A percentile compares a stretch with the other conserved stretches of the same genome.
These are phyloP conservation scores for Trichophaea hybrida DNA, from an alignment of 2,329 filamentous ascomycete species.

Conservation along the genomic window DNA sequence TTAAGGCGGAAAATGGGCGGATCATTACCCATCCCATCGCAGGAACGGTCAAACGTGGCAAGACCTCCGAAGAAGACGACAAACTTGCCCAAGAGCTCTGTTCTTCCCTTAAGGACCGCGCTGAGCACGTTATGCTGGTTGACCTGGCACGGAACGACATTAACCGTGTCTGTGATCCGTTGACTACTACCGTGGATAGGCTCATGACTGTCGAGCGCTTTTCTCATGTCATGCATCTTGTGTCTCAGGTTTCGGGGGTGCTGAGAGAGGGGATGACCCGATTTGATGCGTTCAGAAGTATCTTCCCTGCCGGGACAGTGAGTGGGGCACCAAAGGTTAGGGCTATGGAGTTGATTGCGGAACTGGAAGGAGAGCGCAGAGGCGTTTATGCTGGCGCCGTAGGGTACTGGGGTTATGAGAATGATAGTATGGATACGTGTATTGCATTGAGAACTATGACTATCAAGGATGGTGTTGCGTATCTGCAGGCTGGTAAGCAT, in stretches of 20 bases:
- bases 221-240: conserved; percentile 92
- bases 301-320: conserved; percentile 93
- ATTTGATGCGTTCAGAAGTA: conserved; percentile 89
- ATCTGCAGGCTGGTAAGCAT: conserved; percentile 55
- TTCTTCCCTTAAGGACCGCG: conserved; percentile 74
- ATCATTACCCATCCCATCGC: conserved; percentile 96
- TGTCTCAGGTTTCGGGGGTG: conserved; percentile 89
- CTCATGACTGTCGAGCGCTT: conserved; percentile 92
- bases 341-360: conserved; percentile 93
- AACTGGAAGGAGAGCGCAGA: conserved; percentile 84
- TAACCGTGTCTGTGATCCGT: conserved; percentile 85
- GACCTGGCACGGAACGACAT: conserved; percentile 93
- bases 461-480: conserved; percentile 78
- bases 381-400: conserved; percentile 93
- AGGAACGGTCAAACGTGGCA: conserved; percentile 80
- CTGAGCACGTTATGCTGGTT: conserved; percentile 95
- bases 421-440: conserved; percentile 45
- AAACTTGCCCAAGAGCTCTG: conserved; percentile 61
- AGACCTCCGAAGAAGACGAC: conserved; percentile 66
- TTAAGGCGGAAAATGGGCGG: conserved; percentile 72
- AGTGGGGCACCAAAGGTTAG: conserved; percentile 89
- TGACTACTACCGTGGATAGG: conserved; percentile 77
- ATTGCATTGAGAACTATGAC: conserved; percentile 83
- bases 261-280: conserved; percentile 68
- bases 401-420: conserved; percentile 83